Evolutionary conservation across 306 rosid genomes (phyloP).

Genomic region (Spatholobus suberectus): DNA sequence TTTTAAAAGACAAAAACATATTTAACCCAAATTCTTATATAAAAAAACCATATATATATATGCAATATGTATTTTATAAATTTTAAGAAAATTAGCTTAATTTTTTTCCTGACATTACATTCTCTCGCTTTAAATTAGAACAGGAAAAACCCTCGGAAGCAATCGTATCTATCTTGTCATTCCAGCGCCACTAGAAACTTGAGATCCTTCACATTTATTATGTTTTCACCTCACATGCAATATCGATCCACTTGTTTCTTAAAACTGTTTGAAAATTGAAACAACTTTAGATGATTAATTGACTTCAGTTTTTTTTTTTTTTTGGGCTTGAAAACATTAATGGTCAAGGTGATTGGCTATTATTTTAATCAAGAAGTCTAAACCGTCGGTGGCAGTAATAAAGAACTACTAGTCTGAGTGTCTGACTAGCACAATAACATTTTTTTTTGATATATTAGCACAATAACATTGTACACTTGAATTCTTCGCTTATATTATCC

Average conservation of each 20-base stretch:
- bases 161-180: neutral
- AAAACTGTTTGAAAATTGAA: neutral
- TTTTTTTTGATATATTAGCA: too few relatives aligned
- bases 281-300: neutral
- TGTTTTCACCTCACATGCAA: neutral
- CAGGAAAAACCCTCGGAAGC: too few relatives aligned
- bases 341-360: neutral
- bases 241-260: neutral
- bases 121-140: too few relatives aligned
- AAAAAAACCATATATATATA: too few relatives aligned
- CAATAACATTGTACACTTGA: neutral
- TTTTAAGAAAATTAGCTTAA: too few relatives aligned
- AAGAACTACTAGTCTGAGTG: neutral
- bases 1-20: too few relatives aligned
- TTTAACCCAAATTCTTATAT: too few relatives aligned
- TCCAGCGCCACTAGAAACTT: neutral
- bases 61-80: too few relatives aligned
- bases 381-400: constrained; percentile 32
- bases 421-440: too few relatives aligned
- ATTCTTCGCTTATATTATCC: neutral
- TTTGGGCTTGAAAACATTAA: neutral
- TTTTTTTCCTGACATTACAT: too few relatives aligned
- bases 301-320: neutral
- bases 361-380: constrained; percentile 13
- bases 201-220: neutral